Evolutionary conservation across 164 flowering plant species (phyloP), one percentile per base, ranked within the genome.

Genomic region (Houttuynia cordata): DNA sequence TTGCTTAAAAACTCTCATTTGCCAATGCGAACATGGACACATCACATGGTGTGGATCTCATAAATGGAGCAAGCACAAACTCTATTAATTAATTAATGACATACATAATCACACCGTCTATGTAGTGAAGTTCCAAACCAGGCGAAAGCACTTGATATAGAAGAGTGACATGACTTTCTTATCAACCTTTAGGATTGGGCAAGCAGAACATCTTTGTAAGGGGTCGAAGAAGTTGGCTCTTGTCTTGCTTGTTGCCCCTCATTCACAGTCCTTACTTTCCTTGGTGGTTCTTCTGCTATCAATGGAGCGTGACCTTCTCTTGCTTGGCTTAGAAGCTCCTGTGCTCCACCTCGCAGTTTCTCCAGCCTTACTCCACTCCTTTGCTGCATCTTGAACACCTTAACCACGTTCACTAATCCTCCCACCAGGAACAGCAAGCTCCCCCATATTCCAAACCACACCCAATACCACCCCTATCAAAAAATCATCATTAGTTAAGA

Each of bases 351-450:
- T 12, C 92, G 75, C 57, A 90, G 76, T 62, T 85, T 86, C 82
- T 90, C 99, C 6, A 90, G 83, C 64, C 88, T 70, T 17, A 74
- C 62, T 9, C 78, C 86, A 30, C 73, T 70, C 7, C 67, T 61
- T 68, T 86, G 94, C 62, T 83, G 96, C 88, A 93, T 83, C 78
- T 86, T 81, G 77, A 89, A 86, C 57, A 89, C 96, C 68, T 87
- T 89, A 3, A 80, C 77, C n/a, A 89, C 73, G 60, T 93, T 93
- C 20, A 72, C 61, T 53, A 90, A 45, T 30, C 89, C 99, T 49
- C 99, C 99, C 15, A 86, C 53, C 14, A 88, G 69, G 42, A 86
- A 76, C 67, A 83, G 47, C 25, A 82, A 24, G 71, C 86, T 77
- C 22, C 86, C 96, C 53, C 69, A 62, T 19, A 86, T 71, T 0